A percentile compares a stretch with the other conserved stretches of the same genome.
These are phyloP conservation scores for Lathyrus tuberosus DNA, from an alignment of 306 rosid genomes.

Conservation along the genomic window DNA sequence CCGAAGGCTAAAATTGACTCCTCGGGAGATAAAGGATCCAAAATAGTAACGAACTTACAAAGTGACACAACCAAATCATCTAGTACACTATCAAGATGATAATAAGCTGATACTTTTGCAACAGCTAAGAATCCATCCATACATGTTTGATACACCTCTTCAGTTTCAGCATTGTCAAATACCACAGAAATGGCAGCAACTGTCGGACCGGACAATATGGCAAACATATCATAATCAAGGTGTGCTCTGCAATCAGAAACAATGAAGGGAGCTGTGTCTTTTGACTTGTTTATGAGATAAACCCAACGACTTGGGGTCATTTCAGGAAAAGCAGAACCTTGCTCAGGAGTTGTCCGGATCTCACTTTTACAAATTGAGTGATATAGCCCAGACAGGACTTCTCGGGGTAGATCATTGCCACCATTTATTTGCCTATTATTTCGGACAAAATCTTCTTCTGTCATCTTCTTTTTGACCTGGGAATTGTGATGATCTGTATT, in stretches of 20 bases:
- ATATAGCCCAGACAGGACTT: conserved; percentile 70
- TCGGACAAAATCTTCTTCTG: conserved; percentile 89
- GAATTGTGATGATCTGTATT: conserved; percentile 93
- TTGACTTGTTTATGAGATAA: conserved; percentile 81
- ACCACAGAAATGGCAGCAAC: conserved; percentile 98
- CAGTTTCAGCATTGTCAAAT: conserved; percentile 92
- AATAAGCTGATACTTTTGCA: conserved; percentile 86
- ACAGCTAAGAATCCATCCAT: conserved; percentile 89
- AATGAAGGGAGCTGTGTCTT: conserved; percentile 77
- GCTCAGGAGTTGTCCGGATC: conserved; percentile 92
- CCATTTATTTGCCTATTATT: conserved; percentile 91
- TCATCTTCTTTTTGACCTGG: conserved; percentile 97
- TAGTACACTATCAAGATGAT: conserved; percentile 90
- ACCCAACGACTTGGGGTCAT: conserved; percentile 96
- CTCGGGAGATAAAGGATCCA: conserved; percentile 72
- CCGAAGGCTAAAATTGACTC: conserved; percentile 86
- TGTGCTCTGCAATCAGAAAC: conserved; percentile 78
- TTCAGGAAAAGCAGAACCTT: conserved; percentile 85
- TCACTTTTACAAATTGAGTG: conserved; percentile 91
- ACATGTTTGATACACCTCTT: conserved; percentile 87
- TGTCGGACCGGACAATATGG: conserved; percentile 89
- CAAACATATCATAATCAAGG: conserved; percentile 96
- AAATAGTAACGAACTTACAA: conserved; percentile 82
- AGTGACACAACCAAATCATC: conserved; percentile 95
- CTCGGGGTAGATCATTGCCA: conserved; percentile 91